Evolutionary conservation across 2,329 filamentous ascomycete genomes (phyloP), one percentile per base, ranked within the genome.

Genomic region (Didymella pinodella): DNA sequence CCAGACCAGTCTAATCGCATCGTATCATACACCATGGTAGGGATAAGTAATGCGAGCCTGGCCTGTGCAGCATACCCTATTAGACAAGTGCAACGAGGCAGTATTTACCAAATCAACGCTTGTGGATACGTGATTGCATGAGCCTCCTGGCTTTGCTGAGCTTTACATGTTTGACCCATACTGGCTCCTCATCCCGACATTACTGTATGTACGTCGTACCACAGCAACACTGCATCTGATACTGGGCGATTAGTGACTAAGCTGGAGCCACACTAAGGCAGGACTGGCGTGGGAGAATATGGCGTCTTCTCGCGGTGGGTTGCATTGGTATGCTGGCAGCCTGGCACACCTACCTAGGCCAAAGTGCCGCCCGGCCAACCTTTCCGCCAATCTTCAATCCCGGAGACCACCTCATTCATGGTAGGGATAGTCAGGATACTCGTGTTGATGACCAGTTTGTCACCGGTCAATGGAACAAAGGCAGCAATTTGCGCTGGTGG

Each of bases 351-450:
- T 22, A 63, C 65, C 61, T 65, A 57, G 43, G 29, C 38, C 54
- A 64, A 58, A 58, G 59, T 57, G 29, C 63, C 64, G 54, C 55
- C 61, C 44, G 44, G 49, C 50, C 51, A 47, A 46, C 67, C 69
- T 67, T 69, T 65, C 59, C 55, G 48, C 59, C 66, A 59, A 64
- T 57, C 61, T 69, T 65, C 47, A 62, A 63, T 63, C 40, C 66
- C 65, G 71, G 71, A 64, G 59, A 57, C 54, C 54, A 43, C 32
- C 43, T 52, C 51, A n/a, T 48, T 38, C 36, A 16, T 26, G 47
- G 29, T 45, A 60, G 43, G 55, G 22, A 51, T 60, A 22, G 55
- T 55, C 57, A 57, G 53, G 59, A 47, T 48, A 36, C 31, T 46
- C 41, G 16, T 59, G 41, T 52, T 40, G 32, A 36, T 48, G 53